These are phyloP conservation scores for Teratosphaeria gauchensis DNA, from an alignment of 2,329 filamentous ascomycete species.

Conservation along the genomic window DNA sequence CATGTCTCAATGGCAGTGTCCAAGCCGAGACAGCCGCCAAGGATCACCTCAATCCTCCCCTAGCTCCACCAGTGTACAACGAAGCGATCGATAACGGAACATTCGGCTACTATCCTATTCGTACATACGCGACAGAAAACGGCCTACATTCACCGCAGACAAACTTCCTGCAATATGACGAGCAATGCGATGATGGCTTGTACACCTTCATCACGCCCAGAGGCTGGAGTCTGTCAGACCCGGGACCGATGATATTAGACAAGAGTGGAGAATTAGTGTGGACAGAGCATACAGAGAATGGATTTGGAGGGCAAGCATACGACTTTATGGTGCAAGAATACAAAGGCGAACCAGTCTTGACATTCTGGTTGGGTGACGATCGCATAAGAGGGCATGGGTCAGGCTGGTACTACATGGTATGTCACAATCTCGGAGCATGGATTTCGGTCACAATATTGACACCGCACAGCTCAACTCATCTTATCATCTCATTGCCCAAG, in stretches of 20 bases:
- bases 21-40: constrained; percentile 1
- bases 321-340: constrained; percentile 28
- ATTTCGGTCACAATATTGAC: constrained; percentile 3
- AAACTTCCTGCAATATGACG: constrained; percentile 20
- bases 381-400: constrained; percentile 26
- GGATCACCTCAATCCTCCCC: not conserved
- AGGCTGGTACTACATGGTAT: constrained; percentile 26
- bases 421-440: not conserved
- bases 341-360: constrained; percentile 27
- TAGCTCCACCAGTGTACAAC: constrained; percentile 10
- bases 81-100: constrained; percentile 20
- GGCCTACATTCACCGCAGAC: constrained; percentile 16
- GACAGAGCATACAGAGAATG: constrained; percentile 22
- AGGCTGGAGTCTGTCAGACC: constrained; percentile 20
- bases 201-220: constrained; percentile 25
- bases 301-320: constrained; percentile 25
- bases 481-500: constrained; percentile 31
- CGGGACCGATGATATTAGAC: constrained; percentile 27
- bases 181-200: constrained; percentile 18
- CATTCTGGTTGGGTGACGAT: constrained; percentile 31
- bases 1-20: constrained; percentile 8
- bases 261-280: constrained; percentile 21
- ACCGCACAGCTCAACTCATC: constrained; percentile 22
- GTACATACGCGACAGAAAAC: constrained; percentile 13
- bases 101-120: constrained; percentile 19